Evolutionary conservation across 768 basidiomycete genomes (phyloP), one percentile per base, ranked within the genome.

Genomic region (Fistulinella prunicolor): DNA sequence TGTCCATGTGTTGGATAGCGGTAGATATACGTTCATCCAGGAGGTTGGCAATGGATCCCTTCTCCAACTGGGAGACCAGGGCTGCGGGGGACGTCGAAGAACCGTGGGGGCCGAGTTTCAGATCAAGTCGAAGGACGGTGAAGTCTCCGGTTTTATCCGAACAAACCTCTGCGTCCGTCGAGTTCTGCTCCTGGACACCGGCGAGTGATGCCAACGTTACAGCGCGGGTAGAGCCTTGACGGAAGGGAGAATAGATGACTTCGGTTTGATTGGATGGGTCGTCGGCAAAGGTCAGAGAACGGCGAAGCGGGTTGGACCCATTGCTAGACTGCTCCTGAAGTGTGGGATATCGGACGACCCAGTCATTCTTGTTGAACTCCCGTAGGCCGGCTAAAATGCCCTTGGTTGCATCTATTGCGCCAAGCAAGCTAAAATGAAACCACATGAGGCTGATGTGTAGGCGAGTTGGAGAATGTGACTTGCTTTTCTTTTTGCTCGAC

Each of bases 11-110:
- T 20, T 76, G 75, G 46, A 89, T 68, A 19, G 92, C 81, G 20
- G 82, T 68, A 14, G 73, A 72, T 58, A 99, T 82, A 32, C 93
- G 85, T 49, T 90, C 90, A 63, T 92, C 90, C 36, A 98, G 71
- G 34, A 99, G 81, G 47, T 89, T 90, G 38, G 94, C 89, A 52
- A 98, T 93, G 24, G 94, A 95, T 3, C 83, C 77, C 61, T 91
- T 93, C 72, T 97, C 93, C 45, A 99, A 83, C 53, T 94, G 90
- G 4, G 89, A 83, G 51, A 98, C 92, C 32, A 99, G 82, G 3
- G 83, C 70, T 20, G 81, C 78, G 14, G 85, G 76, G 23, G 80
- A 75, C 29, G 81, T 78, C 0, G 76, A 73, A 7, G 86, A 79
- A 32, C 78, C 80, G 46, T 79, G 82, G 26, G 85, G 75, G 19